Percentiles rank a stretch among this genome's conserved stretches.
Conservation (phyloP, 345 rosid species). For the Hibiscus syriacus region DNA sequence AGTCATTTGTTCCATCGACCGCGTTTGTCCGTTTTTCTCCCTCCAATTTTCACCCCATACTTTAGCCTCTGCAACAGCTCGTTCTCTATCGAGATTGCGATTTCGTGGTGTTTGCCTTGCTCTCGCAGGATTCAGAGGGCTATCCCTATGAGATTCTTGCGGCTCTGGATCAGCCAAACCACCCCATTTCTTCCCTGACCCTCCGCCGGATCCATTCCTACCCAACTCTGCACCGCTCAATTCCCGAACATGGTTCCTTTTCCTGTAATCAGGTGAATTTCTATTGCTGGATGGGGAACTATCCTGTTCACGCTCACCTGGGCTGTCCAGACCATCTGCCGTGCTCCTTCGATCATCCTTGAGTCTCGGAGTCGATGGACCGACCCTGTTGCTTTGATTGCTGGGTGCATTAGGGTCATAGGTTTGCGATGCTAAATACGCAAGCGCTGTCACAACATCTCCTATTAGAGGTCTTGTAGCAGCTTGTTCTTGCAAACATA, state of each 20-base stretch:
- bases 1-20: slow-evolving; percentile 66
- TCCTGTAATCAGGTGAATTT: slow-evolving; percentile 86
- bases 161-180: slow-evolving; percentile 51
- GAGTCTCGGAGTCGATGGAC: slow-evolving; percentile 56
- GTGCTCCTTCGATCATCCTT: slow-evolving; percentile 55
- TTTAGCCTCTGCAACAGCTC: slow-evolving; percentile 95
- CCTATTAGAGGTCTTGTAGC: slow-evolving; percentile 93
- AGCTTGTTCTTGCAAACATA: slow-evolving; percentile 98
- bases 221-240: slow-evolving; percentile 46
- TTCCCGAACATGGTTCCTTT: slow-evolving; percentile 54
- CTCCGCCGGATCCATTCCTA: slow-evolving; percentile 57
- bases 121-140: slow-evolving; percentile 60
- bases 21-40: slow-evolving; percentile 71
- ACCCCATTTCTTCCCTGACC: slow-evolving; percentile 82
- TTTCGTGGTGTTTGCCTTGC: slow-evolving; percentile 69
- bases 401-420: slow-evolving; percentile 56
- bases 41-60: slow-evolving; percentile 99
- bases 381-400: slow-evolving; percentile 58
- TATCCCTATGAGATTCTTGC: slow-evolving; percentile 61
- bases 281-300: slow-evolving; percentile 70
- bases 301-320: slow-evolving; percentile 44
- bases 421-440: slow-evolving; percentile 92
- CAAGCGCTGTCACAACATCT: slow-evolving; percentile 90
- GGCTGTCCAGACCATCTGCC: slow-evolving; percentile 71
- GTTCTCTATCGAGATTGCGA: slow-evolving; percentile 83